Evolutionary conservation across 163 green algal genomes (phyloP), one percentile per base, ranked within the genome.

Genomic region (Prototheca stagnorum): DNA sequence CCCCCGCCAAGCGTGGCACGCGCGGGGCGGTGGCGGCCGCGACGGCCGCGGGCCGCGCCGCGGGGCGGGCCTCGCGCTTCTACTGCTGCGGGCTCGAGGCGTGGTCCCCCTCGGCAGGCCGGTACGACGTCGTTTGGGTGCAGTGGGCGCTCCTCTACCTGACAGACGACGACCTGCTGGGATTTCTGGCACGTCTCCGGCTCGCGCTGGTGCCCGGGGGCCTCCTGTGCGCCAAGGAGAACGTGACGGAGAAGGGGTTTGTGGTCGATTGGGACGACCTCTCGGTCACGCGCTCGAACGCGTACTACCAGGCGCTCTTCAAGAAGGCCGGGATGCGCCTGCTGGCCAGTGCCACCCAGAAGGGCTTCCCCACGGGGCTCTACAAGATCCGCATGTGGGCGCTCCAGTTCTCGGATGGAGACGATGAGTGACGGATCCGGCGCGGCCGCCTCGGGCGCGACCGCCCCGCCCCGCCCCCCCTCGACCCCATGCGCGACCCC

Each of bases 151-250:
- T 91, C 26, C 68, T 92, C 29, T 92, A 94, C 65, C 65, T 94
- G 4, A 92, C 80, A 53, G 82, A 93, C 42, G 81, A 77, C 28
- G 80, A 93, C 56, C 61, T 69, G 15, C 26, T 84, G 4, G 46
- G 56, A 2, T 71, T 92, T 35, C 72, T 91, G 20, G 22, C 68
- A 14, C 56, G 74, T 9, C 82, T 65, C 34, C 65, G 60, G 5
- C 48, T 27, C 12, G 82, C 70, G 0, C 61, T 97, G 15, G 79
- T 79, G 43, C 63, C 70, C 0, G 84, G 70, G 9, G 88, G 88
- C 37, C 48, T 93, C 4, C 74, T 97, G 6, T 66, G 95, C 36
- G 58, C 86, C 14, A 97, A 97, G 61, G 88, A 97, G 64, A 97
- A 97, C 64, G 86, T 92, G 29, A 89, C 75, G 53, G 66, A 64